phyloP scores from a whole-genome alignment of 1,284 basidiomycete genomes.

The Microbotryomycetes sp. region DNA sequence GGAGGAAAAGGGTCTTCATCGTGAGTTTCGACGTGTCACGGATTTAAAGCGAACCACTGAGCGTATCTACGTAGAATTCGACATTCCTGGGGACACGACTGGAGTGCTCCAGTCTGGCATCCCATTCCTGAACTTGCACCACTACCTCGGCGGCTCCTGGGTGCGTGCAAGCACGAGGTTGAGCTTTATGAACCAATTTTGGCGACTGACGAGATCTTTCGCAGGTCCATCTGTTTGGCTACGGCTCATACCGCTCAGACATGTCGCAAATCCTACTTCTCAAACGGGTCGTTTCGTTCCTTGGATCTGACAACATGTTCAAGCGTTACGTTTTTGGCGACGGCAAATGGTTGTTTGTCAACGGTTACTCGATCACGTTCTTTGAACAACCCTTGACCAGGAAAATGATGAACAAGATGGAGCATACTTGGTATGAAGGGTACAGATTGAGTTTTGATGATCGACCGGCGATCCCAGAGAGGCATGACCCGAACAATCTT shows the following conservation, averaged over 20 bases:
- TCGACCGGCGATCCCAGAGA: slow-evolving; percentile 19
- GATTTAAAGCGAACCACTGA: too few species aligned
- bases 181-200: not conserved
- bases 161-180: not conserved
- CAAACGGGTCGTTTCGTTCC: slow-evolving; percentile 15
- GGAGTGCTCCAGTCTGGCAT: slow-evolving; percentile 33
- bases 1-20: slow-evolving; percentile 27
- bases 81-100: slow-evolving; percentile 33
- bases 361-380: slow-evolving; percentile 30
- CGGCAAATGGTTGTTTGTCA: slow-evolving; percentile 29
- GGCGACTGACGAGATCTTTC: not conserved
- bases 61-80: slow-evolving; percentile 24
- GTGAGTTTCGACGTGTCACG: too few species aligned
- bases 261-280: slow-evolving; percentile 26
- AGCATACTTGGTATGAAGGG: slow-evolving; percentile 31
- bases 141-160: slow-evolving; percentile 30
- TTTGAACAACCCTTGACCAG: slow-evolving; percentile 26
- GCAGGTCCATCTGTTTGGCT: slow-evolving; percentile 28
- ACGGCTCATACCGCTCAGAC: slow-evolving; percentile 22
- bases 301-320: slow-evolving; percentile 36
- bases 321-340: slow-evolving; percentile 30
- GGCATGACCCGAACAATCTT: not conserved
- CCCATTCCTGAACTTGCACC: slow-evolving; percentile 33
- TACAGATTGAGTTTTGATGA: slow-evolving; percentile 17
- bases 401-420: slow-evolving; percentile 22